Percentiles rank a stretch among this genome's conserved stretches.
Conservation (phyloP, 257 asterid species). For the Nicotiana noctiflora region DNA sequence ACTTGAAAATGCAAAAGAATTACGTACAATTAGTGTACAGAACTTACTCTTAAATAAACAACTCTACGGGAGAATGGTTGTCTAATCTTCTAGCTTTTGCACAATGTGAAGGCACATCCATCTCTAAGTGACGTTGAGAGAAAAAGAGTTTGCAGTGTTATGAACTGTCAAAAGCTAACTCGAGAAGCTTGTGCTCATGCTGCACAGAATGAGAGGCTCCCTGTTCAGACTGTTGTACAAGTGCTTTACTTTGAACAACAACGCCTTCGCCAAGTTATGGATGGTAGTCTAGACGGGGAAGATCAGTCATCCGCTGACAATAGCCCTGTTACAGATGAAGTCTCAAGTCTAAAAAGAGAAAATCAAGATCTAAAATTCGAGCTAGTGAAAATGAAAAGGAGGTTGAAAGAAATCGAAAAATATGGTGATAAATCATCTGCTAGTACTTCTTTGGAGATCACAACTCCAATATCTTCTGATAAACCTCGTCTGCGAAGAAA, state of each 20-base stretch:
- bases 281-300: conserved; percentile 18
- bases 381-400: conserved; percentile 48
- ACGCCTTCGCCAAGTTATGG: conserved; percentile 63
- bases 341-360: conserved; percentile 41
- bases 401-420: conserved; percentile 48
- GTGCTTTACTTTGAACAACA: conserved; percentile 91
- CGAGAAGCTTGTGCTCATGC: conserved; percentile 91
- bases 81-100: conserved; percentile 1
- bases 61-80: background rate
- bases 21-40: background rate
- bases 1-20: background rate
- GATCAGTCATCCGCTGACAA: conserved; percentile 27
- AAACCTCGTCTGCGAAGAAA: conserved; percentile 59
- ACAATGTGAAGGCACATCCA: conserved; percentile 71
- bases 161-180: conserved; percentile 94
- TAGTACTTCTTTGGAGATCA: conserved; percentile 26
- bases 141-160: conserved; percentile 75
- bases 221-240: conserved; percentile 79
- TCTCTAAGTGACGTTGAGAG: conserved; percentile 67
- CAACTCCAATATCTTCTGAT: conserved; percentile 23
- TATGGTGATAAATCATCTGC: conserved; percentile 21
- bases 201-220: conserved; percentile 83
- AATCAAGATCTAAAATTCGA: conserved; percentile 71
- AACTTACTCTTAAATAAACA: background rate
- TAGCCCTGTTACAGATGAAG: conserved; percentile 33